A percentile compares a stretch with the other conserved stretches of the same genome.
phyloP scores from a whole-genome alignment of 2,329 filamentous ascomycete genomes.

The Aspergillus quadricinctus region DNA sequence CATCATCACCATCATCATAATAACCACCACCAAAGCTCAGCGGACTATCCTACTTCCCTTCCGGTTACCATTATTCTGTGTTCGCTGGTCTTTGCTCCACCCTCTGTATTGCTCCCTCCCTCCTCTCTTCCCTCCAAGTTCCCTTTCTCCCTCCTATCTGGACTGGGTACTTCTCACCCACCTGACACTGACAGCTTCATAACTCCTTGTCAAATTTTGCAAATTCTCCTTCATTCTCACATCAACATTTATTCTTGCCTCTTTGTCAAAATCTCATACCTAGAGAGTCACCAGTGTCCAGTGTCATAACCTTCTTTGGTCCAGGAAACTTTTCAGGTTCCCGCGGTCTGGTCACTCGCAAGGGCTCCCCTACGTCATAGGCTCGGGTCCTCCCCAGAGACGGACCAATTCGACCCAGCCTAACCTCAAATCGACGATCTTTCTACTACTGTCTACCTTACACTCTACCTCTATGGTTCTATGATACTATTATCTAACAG shows the following conservation, averaged over 20 bases:
- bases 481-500: background rate
- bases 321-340: conserved; percentile 5
- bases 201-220: background rate
- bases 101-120: background rate
- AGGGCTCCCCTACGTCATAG: conserved; percentile 30
- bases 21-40: conserved; percentile 1
- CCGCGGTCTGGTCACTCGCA: conserved; percentile 16
- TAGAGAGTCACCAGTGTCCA: too few relatives aligned
- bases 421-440: conserved; percentile 20
- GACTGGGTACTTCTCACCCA: background rate
- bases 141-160: conserved; percentile 2
- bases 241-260: background rate
- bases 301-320: background rate
- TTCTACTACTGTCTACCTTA: background rate
- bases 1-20: background rate
- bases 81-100: background rate
- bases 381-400: conserved; percentile 21
- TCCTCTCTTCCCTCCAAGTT: background rate
- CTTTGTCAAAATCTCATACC: background rate
- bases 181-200: background rate
- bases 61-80: conserved; percentile 3
- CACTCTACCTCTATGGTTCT: background rate
- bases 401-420: conserved; percentile 18
- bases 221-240: background rate
- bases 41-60: conserved; percentile 24